Evolutionary conservation across 208 protist genomes (phyloP), one percentile per base, ranked within the genome.

Genomic region (Naegleria gruberi): DNA sequence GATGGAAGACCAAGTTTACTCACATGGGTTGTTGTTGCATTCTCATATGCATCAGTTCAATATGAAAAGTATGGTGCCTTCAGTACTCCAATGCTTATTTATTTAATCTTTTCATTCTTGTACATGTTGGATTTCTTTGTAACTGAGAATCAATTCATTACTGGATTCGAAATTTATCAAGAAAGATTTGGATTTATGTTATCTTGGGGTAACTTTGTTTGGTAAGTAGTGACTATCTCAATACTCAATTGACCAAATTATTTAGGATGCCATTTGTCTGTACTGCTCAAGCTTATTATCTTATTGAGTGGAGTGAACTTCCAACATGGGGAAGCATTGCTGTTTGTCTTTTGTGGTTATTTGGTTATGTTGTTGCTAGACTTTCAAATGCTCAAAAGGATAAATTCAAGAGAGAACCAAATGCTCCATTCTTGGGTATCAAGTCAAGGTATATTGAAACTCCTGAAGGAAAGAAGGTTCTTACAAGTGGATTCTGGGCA

Each of bases 371-470:
- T 1, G 15, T 84, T 84, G 81, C 81, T 34, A 42, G 81, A 44
- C 5, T 84, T 1, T 41, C 81, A 6, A 84, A 84, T 44, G 81
- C 81, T 34, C 81, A 84, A 84, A 84, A 84, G 44, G 81, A 84
- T 43, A 45, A 42, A n/a, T 84, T 84, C 41, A 84, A 84, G 40
- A 84, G 81, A 84, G 81, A 84, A 45, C 81, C 81, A 84, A 84
- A 84, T n/a, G 15, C 34, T 41, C 34, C 81, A 7, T 84, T 84
- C 81, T 43, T 41, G 42, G 34, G 34, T 45, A 84, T 84, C 8
- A 84, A 84, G 30, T 37, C 34, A 44, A 45, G 44, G n/a, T 84
- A 84, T 45, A 44, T 44, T 45, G 34, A 42, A 15, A 45, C 81
- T 6, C 15, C 8, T 0, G 37, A 84, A 84, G 81, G 81, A 84